These are phyloP conservation scores for Gonium pectorale DNA, from an alignment of 139 green algal genomes.

Conservation along the genomic window DNA sequence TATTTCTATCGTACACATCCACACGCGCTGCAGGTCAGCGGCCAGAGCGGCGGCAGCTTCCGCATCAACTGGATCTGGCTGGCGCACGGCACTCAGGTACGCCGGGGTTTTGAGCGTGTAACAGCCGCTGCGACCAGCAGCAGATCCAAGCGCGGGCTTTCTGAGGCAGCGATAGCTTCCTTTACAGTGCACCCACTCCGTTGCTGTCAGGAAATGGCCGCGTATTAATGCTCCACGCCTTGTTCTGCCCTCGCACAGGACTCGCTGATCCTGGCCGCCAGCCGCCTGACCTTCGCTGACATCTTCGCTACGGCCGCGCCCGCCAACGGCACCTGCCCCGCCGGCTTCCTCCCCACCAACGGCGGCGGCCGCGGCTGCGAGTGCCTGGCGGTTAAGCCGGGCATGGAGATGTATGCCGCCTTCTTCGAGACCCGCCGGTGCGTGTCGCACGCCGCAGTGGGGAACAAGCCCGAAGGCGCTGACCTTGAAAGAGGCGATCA, in stretches of 20 bases:
- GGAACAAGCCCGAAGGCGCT: too few relatives aligned
- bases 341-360: slow-evolving; percentile 56
- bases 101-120: too few relatives aligned
- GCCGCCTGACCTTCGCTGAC: slow-evolving; percentile 51
- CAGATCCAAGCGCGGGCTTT: too few relatives aligned
- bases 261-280: slow-evolving; percentile 20
- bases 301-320: slow-evolving; percentile 57
- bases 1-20: too few relatives aligned
- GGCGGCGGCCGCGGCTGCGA: slow-evolving; percentile 46
- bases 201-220: too few relatives aligned
- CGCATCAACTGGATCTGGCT: slow-evolving; percentile 44
- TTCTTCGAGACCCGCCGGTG: slow-evolving; percentile 69
- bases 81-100: slow-evolving; percentile 19
- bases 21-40: too few relatives aligned
- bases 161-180: too few relatives aligned
- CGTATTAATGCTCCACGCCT: not conserved
- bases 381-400: slow-evolving; percentile 63
- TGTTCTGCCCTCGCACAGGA: slow-evolving; percentile 1
- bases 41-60: slow-evolving; percentile 7
- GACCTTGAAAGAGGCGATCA: too few relatives aligned
- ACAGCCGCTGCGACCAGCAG: too few relatives aligned
- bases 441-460: not conserved
- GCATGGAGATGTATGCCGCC: slow-evolving; percentile 58
- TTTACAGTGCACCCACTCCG: too few relatives aligned
- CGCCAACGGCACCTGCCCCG: slow-evolving; percentile 47